Conservation (phyloP, 371 early-diverging fungal genomes). For the Dichotomocladium elegans region DNA sequence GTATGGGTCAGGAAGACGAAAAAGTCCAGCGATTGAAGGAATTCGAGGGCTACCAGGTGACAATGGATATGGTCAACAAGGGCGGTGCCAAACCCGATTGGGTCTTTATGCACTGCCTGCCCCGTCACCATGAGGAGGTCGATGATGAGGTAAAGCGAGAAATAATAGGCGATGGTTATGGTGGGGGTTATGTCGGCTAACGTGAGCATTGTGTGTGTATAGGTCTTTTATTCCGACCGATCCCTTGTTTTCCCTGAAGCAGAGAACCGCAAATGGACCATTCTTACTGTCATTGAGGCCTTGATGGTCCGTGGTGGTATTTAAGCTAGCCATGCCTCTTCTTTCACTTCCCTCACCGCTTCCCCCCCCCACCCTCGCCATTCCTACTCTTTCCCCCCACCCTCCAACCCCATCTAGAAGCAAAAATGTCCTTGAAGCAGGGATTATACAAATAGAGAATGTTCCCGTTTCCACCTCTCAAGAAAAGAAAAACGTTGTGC, state of each 20-base stretch:
- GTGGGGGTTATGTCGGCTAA: background rate
- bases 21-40: constrained; percentile 76
- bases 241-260: constrained; percentile 96
- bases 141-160: constrained; percentile 74
- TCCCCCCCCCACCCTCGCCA: background rate
- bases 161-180: background rate
- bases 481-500: too few species aligned
- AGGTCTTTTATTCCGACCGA: constrained; percentile 86
- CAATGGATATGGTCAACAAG: constrained; percentile 67
- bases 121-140: constrained; percentile 94
- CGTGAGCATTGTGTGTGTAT: background rate
- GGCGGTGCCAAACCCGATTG: constrained; percentile 83
- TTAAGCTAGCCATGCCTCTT: constrained; percentile 12
- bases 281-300: constrained; percentile 79
- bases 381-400: too few species aligned
- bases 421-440: too few species aligned
- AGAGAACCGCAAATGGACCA: constrained; percentile 97
- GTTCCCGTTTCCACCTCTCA: too few species aligned
- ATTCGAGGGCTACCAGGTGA: constrained; percentile 88
- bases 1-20: constrained; percentile 96
- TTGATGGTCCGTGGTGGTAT: constrained; percentile 60
- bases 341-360: background rate
- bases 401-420: too few species aligned
- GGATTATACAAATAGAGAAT: too few species aligned
- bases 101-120: constrained; percentile 97